Conservation (phyloP, 495 filamentous ascomycete species). For the Penicillium bialowiezense region DNA sequence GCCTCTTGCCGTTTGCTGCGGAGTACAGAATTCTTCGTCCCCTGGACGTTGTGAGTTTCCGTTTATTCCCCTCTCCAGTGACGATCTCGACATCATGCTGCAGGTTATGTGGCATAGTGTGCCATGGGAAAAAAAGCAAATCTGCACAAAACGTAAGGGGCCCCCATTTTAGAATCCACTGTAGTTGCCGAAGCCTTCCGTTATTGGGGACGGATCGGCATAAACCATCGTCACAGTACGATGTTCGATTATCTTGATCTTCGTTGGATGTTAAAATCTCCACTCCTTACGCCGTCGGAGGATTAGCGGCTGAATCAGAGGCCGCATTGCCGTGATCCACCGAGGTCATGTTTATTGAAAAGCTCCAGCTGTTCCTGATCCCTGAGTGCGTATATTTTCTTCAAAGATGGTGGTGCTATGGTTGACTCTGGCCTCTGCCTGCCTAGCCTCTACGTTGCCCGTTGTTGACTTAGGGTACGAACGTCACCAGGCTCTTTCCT, state of each 20-base stretch:
- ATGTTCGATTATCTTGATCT: neutral
- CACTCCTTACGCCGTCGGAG: neutral
- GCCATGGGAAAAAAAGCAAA: no score
- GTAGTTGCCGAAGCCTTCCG: neutral
- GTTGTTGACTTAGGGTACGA: constrained; percentile 52
- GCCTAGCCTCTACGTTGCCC: constrained; percentile 30
- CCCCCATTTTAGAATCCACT: neutral
- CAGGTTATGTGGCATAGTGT: neutral
- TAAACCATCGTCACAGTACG: no score
- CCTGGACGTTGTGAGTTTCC: no score
- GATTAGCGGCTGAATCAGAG: neutral
- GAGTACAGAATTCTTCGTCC: no score
- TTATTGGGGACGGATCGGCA: neutral
- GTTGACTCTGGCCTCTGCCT: constrained; percentile 15
- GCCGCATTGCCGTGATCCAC: neutral
- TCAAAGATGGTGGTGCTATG: constrained; percentile 9
- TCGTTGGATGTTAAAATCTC: neutral
- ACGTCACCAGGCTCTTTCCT: constrained; percentile 43
- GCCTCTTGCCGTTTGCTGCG: no score
- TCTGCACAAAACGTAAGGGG: neutral
- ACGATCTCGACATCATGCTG: neutral
- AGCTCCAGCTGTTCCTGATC: neutral
- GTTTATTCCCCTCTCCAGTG: no score
- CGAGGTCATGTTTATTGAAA: neutral
- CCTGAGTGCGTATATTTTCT: neutral